Evolutionary conservation across 768 basidiomycete genomes (phyloP), one percentile per base, ranked within the genome.

Genomic region (Tricholomella constricta): DNA sequence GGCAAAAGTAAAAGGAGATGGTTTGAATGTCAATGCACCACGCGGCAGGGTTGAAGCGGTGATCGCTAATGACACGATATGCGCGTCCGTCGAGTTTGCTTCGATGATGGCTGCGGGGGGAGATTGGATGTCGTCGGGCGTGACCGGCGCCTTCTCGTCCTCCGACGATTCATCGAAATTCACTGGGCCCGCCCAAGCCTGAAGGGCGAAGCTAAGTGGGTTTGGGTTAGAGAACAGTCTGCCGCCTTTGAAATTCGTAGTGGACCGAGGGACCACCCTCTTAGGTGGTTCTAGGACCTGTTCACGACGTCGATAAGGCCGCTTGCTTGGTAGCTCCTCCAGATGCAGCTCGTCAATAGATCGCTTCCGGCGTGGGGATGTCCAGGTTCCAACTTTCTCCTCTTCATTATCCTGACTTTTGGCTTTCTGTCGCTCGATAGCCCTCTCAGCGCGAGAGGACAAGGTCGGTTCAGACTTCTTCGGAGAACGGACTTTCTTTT

Each of bases 1-100:
- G 7, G 85, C 84, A 63, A 82, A 85, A 58, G 78, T 77, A 65
- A 79, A 76, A n/a, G 85, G 85, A 32, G 83, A 81, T 14, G 85
- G 85, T 45, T 82, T 83, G 65, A 76, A 80, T 20, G 78, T 79
- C 60, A 84, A 61, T 26, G 79, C 72, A 25, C 71, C 74, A 44
- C 75, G 71, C 27, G 65, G 69, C 23, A 71, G 55, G 3, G 48
- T 37, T 10, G 59, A 36, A 35, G 57, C 52, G 7, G 59, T 29
- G 19, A 61, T 55, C 34, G 57, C 49, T 26, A 57, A 43, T 48
- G 58, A 54, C 48, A 40, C 54, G 40, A 53, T 53, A 25, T 42
- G 20, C 7, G 43, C 19, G 22, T 52, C 56, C n/a, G 54, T 14
- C 44, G 50, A 37, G 31, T 54, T 56, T 9, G 52, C 55, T 17